Conservation (phyloP, 208 protist genomes). For the Borovskyia barvae region DNA sequence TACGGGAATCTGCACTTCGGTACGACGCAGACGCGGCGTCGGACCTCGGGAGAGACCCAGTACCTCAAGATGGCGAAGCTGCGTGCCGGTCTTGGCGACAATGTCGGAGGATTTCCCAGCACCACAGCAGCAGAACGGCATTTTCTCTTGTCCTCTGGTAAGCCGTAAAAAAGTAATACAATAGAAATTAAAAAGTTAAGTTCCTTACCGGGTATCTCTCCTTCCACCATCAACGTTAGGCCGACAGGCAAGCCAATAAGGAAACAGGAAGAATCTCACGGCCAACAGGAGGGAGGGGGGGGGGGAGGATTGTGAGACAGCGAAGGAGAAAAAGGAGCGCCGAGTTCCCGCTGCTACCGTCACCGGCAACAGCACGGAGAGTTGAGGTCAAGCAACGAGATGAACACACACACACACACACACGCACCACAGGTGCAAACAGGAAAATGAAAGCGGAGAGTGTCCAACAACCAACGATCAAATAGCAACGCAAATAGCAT, state of each 20-base stretch:
- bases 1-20: conserved; percentile 49
- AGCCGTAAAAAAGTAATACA: conserved; percentile 5
- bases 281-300: too few species aligned
- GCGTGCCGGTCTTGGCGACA: conserved; percentile 24
- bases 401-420: background rate
- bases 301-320: too few species aligned
- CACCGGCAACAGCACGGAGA: background rate
- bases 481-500: background rate
- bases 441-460: background rate
- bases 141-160: conserved; percentile 14
- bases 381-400: conserved; percentile 4
- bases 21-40: conserved; percentile 30
- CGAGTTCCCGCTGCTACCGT: background rate
- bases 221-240: too few species aligned
- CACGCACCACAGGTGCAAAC: conserved; percentile 4
- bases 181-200: too few species aligned
- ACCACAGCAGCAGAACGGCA: conserved; percentile 66
- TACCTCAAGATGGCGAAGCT: conserved; percentile 17
- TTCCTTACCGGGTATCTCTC: too few species aligned
- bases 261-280: too few species aligned
- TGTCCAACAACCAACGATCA: conserved; percentile 3
- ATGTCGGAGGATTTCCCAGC: background rate
- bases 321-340: too few species aligned
- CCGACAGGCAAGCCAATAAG: too few species aligned
- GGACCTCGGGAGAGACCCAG: conserved; percentile 39